Percentiles rank a stretch among this genome's conserved stretches.
Evolutionary conservation across 768 basidiomycete species (phyloP).

Genomic region (Hortiboletus flavorubellus): DNA sequence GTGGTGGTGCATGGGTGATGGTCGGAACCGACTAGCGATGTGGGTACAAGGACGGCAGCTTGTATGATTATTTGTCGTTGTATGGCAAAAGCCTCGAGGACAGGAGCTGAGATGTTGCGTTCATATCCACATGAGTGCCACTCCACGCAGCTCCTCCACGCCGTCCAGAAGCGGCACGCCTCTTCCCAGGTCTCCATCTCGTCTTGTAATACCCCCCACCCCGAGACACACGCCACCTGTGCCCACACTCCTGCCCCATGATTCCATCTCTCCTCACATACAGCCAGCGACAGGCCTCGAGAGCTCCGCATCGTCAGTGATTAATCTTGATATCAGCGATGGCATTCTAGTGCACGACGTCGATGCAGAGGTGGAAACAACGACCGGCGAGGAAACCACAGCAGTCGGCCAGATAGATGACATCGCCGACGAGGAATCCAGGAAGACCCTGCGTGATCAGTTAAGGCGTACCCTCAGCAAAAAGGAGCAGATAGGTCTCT

Average conservation of each 20-base stretch:
- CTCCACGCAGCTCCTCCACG: slow-evolving; percentile 26
- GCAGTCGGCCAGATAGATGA: slow-evolving; percentile 44
- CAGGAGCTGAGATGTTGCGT: not conserved
- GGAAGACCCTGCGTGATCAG: slow-evolving; percentile 66
- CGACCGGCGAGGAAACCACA: slow-evolving; percentile 51
- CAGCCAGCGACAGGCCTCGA: slow-evolving; percentile 41
- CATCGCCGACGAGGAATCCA: slow-evolving; percentile 53
- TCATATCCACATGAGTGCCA: slow-evolving; percentile 21
- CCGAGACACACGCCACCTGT: slow-evolving; percentile 54
- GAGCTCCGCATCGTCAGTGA: slow-evolving; percentile 69
- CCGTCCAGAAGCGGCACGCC: slow-evolving; percentile 39
- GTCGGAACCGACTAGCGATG: slow-evolving; percentile 58
- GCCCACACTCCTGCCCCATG: slow-evolving; percentile 54
- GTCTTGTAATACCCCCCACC: slow-evolving; percentile 49
- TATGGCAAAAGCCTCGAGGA: slow-evolving; percentile 7
- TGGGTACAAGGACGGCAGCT: slow-evolving; percentile 71
- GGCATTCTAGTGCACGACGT: slow-evolving; percentile 70
- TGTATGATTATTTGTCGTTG: slow-evolving; percentile 15
- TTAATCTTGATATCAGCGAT: slow-evolving; percentile 63
- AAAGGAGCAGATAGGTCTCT: slow-evolving; percentile 46
- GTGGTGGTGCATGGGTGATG: slow-evolving; percentile 87
- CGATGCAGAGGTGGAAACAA: slow-evolving; percentile 57
- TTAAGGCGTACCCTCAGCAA: slow-evolving; percentile 62
- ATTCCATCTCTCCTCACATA: slow-evolving; percentile 26
- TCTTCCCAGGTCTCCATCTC: slow-evolving; percentile 43